Conservation (phyloP, 2,329 filamentous ascomycete genomes). For the Sporothrix euskadiensis region DNA sequence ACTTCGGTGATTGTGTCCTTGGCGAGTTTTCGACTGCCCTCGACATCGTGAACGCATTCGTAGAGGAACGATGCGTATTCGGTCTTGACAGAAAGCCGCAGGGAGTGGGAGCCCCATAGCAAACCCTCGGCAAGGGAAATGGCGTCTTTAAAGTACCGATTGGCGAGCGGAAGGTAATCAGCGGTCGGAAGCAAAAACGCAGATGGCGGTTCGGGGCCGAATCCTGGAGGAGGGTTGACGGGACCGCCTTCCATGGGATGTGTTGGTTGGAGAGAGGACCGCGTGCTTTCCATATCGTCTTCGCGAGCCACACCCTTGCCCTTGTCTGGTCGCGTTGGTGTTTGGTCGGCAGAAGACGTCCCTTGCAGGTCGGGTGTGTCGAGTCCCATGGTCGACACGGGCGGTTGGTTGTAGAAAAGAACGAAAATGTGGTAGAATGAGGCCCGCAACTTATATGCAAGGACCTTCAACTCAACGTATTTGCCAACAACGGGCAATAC, state of each 20-base stretch:
- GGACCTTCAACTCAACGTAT: conserved; percentile 80
- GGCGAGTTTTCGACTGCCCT: conserved; percentile 73
- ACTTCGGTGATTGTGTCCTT: conserved; percentile 84
- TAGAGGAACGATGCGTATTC: conserved; percentile 93
- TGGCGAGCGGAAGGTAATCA: conserved; percentile 81
- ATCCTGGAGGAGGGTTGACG: conserved; percentile 58
- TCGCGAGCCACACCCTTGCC: conserved; percentile 52
- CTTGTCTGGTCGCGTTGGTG: conserved; percentile 46
- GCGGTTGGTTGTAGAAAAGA: conserved; percentile 88
- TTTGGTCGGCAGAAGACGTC: conserved; percentile 37
- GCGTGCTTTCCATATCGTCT: conserved; percentile 41
- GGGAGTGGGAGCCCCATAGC: conserved; percentile 83
- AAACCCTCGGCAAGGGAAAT: conserved; percentile 70
- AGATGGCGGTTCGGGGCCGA: conserved; percentile 54
- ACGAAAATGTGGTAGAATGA: conserved; percentile 98
- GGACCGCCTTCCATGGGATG: conserved; percentile 59
- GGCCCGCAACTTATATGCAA: conserved; percentile 87
- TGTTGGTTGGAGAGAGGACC: conserved; percentile 50
- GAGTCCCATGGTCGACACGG: conserved; percentile 64
- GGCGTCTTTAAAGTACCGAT: conserved; percentile 77
- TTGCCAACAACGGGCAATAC: conserved; percentile 80
- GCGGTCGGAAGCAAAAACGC: conserved; percentile 77
- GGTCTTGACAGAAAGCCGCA: conserved; percentile 85
- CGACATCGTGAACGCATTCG: conserved; percentile 83
- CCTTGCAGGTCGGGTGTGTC: conserved; percentile 50